These are phyloP conservation scores for Populus euphratica DNA, from an alignment of 345 rosid genomes.

Conservation along the genomic window DNA sequence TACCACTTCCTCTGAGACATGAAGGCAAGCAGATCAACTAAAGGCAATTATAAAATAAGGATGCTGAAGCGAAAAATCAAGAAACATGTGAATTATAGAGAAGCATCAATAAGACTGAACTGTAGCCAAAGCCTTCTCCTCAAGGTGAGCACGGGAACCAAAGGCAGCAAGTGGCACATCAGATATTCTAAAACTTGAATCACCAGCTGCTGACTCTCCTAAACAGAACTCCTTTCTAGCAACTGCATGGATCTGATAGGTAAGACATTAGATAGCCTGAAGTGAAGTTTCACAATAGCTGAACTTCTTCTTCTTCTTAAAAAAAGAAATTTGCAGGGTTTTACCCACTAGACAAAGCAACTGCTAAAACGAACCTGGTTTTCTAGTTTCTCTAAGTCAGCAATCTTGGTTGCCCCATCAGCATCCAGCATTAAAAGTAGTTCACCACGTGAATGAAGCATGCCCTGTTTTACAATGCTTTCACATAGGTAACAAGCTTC, in stretches of 20 bases:
- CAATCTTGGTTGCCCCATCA: conserved; percentile 97
- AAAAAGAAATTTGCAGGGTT: not conserved
- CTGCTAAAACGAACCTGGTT: conserved; percentile 54
- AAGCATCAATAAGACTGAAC: conserved; percentile 45
- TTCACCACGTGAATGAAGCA: conserved; percentile 98
- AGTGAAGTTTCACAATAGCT: not conserved
- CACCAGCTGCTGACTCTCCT: conserved; percentile 43
- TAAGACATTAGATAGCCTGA: conserved; percentile 31
- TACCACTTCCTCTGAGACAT: conserved; percentile 90
- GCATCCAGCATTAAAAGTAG: conserved; percentile 97
- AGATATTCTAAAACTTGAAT: conserved; percentile 46
- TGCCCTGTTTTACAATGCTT: conserved; percentile 96
- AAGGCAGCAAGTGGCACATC: conserved; percentile 78
- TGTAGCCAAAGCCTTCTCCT: conserved; percentile 89
- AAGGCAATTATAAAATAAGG: conserved; percentile 7
- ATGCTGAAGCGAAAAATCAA: not conserved
- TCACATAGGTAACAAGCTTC: conserved; percentile 61
- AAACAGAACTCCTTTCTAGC: conserved; percentile 46
- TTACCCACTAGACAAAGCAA: not conserved
- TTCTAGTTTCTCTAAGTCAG: conserved; percentile 93
- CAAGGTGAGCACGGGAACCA: conserved; percentile 99
- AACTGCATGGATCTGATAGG: conserved; percentile 72
- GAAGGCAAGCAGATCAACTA: conserved; percentile 19
- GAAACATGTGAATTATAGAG: not conserved
- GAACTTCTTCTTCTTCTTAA: not conserved